Base-by-base conservation (phyloP, 768 basidiomycete genomes). In the Lentinula boryana region DNA sequence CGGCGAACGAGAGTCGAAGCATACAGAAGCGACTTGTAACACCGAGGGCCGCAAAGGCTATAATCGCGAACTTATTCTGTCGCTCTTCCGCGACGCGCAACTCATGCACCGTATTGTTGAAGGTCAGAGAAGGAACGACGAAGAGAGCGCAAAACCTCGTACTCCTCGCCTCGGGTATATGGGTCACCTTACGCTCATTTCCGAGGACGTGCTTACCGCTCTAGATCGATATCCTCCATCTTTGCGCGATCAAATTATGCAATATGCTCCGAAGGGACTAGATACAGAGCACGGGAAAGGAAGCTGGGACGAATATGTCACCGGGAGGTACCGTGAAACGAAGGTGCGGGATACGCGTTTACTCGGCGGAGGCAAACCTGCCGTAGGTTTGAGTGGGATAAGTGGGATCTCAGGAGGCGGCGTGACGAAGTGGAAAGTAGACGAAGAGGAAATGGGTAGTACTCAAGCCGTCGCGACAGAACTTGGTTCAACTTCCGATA, bases 111-210 rank as follows among this genome's bases (percentile, higher is more conserved):
- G 91, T 43, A 93, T 99, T 61, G 83, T 98, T 12, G 87, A 94
- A 38, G 94, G 91, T 0, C 92, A 97, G 69, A 82, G 79, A 64
- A 73, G 77, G 58, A 96, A 96, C 70, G 93, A 95, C 68, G 70
- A 73, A 9, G 87, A 91, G 70, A 82, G 89, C 64, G 71, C 82
- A 46, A 87, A 88, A 70, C 85, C 87, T 8, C 89, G 91, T 67
- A 85, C 89, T 21, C 81, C 89, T 38, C 85, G 95, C 32, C 72
- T 96, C 46, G 95, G 95, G 2, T 96, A 93, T 74, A 98, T 98
- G 96, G 96, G 96, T 0, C 95, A 99, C 71, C 81, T 98, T 15
- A 91, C 90, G 12, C 85, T 98, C 65, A 93, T 99, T 66, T 88
- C 95, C 0, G 97, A 98, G 72, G 96, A 98, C 68, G 87, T 97